These are phyloP conservation scores for Macrophomina pseudophaseolina DNA, from an alignment of 2,329 filamentous ascomycete genomes.

Conservation along the genomic window DNA sequence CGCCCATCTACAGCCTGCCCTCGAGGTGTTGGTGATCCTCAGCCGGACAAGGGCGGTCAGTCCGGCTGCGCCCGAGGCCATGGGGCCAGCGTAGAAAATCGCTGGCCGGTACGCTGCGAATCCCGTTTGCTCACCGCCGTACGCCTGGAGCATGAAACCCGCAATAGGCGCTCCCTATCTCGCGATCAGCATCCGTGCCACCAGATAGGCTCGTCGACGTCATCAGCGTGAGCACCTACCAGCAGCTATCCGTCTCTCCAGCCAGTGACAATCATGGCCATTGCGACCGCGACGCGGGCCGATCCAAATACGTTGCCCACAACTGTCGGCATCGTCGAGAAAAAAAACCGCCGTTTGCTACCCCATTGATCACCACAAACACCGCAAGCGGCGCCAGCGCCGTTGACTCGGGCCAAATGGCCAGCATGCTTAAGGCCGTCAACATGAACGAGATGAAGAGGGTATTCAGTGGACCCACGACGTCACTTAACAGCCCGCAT, in stretches of 20 bases:
- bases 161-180: conserved; percentile 29
- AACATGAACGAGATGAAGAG: conserved; percentile 55
- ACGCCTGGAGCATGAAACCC: conserved; percentile 29
- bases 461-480: conserved; percentile 40
- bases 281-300: conserved; percentile 59
- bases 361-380: conserved; percentile 66
- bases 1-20: conserved; percentile 25
- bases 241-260: conserved; percentile 63
- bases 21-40: conserved; percentile 26
- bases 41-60: conserved; percentile 27
- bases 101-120: conserved; percentile 29
- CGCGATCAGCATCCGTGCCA: conserved; percentile 14
- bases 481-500: conserved; percentile 56
- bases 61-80: conserved; percentile 27
- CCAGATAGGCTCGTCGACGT: conserved; percentile 5
- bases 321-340: conserved; percentile 67
- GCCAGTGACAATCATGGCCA: conserved; percentile 66
- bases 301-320: conserved; percentile 65
- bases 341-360: conserved; percentile 69
- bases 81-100: conserved; percentile 29
- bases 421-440: conserved; percentile 63
- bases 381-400: conserved; percentile 59
- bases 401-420: conserved; percentile 65
- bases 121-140: conserved; percentile 27
- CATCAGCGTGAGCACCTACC: conserved; percentile 41